phyloP scores from a whole-genome alignment of 2,329 filamentous ascomycete species.

The Aspergillus sp. region DNA sequence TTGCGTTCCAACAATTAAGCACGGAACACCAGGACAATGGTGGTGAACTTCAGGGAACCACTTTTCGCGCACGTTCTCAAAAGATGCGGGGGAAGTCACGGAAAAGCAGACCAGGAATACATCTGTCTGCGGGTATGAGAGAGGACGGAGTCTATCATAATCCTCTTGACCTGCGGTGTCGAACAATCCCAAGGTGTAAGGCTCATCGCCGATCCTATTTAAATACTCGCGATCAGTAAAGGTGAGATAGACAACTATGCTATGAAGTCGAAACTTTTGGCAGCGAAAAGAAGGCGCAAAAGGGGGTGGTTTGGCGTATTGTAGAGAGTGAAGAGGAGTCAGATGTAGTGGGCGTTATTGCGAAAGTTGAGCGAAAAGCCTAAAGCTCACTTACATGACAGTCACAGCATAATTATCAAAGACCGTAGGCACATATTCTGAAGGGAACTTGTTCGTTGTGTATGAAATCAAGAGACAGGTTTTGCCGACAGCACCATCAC shows the following conservation, averaged over 20 bases:
- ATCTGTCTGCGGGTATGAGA: slow-evolving; percentile 97
- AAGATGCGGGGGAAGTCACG: slow-evolving; percentile 93
- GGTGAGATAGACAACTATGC: neutral
- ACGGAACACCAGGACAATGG: slow-evolving; percentile 96
- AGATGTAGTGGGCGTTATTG: neutral
- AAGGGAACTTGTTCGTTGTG: slow-evolving; percentile 99
- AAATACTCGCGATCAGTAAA: slow-evolving; percentile 9
- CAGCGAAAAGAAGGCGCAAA: neutral
- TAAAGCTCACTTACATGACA: slow-evolving; percentile 76
- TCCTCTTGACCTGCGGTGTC: slow-evolving; percentile 99
- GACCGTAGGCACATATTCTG: slow-evolving; percentile 98
- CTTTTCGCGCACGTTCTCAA: slow-evolving; percentile 98
- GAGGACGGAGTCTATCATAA: slow-evolving; percentile 93
- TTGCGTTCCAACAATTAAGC: slow-evolving; percentile 96
- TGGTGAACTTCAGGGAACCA: slow-evolving; percentile 99
- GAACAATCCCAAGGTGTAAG: slow-evolving; percentile 94
- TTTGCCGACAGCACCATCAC: slow-evolving; percentile 98
- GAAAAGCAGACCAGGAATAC: slow-evolving; percentile 99
- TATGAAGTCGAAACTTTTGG: neutral
- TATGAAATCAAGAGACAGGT: slow-evolving; percentile 99
- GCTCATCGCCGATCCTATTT: slow-evolving; percentile 93
- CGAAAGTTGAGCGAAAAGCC: neutral
- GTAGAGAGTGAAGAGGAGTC: neutral
- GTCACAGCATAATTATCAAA: slow-evolving; percentile 99
- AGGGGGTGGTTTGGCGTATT: neutral